phyloP scores from a whole-genome alignment of 1,139 yeast species.

The Suhomyces bolitotheri region DNA sequence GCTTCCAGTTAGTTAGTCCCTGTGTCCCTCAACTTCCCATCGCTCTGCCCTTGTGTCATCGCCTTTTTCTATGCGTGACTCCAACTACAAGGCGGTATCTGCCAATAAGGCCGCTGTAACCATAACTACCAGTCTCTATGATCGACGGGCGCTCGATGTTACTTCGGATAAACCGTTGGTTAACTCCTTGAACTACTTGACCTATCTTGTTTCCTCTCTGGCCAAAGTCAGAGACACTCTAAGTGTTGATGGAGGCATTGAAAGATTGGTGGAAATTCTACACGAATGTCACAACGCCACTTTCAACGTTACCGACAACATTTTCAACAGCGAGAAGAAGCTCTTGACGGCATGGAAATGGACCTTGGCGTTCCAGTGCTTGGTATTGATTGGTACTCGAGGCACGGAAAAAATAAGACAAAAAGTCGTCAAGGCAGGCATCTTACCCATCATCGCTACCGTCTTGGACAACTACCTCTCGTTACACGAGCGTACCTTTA shows the following conservation, averaged over 20 bases:
- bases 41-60: too few species aligned
- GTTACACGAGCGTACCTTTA: constrained; percentile 41
- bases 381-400: constrained; percentile 87
- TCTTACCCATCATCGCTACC: constrained; percentile 87
- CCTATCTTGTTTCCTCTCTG: constrained; percentile 81
- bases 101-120: constrained; percentile 88
- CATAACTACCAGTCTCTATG: constrained; percentile 85
- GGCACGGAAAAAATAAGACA: constrained; percentile 86
- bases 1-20: too few species aligned
- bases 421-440: constrained; percentile 88
- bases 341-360: constrained; percentile 89
- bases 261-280: constrained; percentile 79
- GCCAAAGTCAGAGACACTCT: constrained; percentile 89
- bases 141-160: constrained; percentile 88
- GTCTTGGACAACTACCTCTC: constrained; percentile 80
- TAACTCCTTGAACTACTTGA: constrained; percentile 85
- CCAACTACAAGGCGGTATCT: constrained; percentile 77
- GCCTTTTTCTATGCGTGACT: constrained; percentile 68
- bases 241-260: constrained; percentile 88
- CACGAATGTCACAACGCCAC: constrained; percentile 66
- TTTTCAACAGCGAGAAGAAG: constrained; percentile 49
- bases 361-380: constrained; percentile 91
- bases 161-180: constrained; percentile 88
- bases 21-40: too few species aligned
- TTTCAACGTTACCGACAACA: constrained; percentile 33